phyloP scores from a whole-genome alignment of 441 rosid species.

The Pelargonium exstipulatum region DNA sequence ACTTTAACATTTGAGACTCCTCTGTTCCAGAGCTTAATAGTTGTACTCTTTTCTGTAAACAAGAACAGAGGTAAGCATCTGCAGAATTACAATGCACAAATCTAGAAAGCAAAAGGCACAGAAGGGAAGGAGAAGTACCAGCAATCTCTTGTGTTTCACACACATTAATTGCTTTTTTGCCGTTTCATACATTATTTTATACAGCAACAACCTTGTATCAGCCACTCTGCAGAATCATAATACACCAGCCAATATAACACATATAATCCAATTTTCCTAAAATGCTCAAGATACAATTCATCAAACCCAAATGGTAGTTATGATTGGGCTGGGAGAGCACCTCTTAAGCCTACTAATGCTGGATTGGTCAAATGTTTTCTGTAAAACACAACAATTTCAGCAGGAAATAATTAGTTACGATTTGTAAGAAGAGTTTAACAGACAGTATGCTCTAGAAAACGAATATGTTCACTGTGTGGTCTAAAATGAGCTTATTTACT shows the following conservation, averaged over 20 bases:
- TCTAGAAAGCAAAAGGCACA: neutral
- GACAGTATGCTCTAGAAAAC: slow-evolving; percentile 17
- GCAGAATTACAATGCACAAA: slow-evolving; percentile 6
- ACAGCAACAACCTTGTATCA: slow-evolving; percentile 47
- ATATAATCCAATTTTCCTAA: slow-evolving; percentile 13
- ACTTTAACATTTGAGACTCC: slow-evolving; percentile 52
- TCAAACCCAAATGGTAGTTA: slow-evolving; percentile 15
- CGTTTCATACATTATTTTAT: slow-evolving; percentile 54
- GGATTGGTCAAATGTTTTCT: slow-evolving; percentile 39
- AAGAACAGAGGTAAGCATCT: slow-evolving; percentile 22
- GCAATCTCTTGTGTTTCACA: slow-evolving; percentile 44
- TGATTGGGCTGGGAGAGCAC: slow-evolving; percentile 30
- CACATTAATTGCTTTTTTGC: slow-evolving; percentile 54
- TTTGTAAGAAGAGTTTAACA: slow-evolving; percentile 13
- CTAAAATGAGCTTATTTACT: slow-evolving; percentile 6
- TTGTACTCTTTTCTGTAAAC: slow-evolving; percentile 52
- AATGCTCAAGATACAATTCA: slow-evolving; percentile 13
- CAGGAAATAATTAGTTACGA: slow-evolving; percentile 17
- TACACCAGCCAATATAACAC: slow-evolving; percentile 20
- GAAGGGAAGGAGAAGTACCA: slow-evolving; percentile 38
- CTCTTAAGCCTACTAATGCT: slow-evolving; percentile 38
- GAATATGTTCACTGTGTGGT: neutral
- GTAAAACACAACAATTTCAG: slow-evolving; percentile 25
- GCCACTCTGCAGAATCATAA: slow-evolving; percentile 49
- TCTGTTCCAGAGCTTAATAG: slow-evolving; percentile 39